Conservation (phyloP, 2,329 filamentous ascomycete genomes). For the Talaromyces marneffei region DNA sequence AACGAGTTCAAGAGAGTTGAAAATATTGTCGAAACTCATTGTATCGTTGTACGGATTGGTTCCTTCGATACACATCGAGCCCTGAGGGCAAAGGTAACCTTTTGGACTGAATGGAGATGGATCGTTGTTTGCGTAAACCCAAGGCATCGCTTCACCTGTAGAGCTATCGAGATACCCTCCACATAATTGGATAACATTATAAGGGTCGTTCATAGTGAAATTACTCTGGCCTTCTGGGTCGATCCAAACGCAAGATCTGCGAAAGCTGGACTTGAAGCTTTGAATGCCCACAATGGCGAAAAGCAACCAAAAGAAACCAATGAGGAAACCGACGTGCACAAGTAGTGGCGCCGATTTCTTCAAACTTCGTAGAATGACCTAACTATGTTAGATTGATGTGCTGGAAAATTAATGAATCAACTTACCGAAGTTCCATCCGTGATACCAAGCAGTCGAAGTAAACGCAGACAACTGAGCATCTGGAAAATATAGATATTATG, state of each 20-base stretch:
- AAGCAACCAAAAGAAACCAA: conserved; percentile 94
- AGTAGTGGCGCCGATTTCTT: conserved; percentile 92
- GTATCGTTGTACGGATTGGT: conserved; percentile 76
- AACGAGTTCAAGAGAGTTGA: conserved; percentile 85
- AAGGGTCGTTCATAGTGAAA: conserved; percentile 43
- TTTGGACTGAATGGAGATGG: conserved; percentile 53
- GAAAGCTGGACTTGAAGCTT: conserved; percentile 82
- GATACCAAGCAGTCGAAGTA: conserved; percentile 80
- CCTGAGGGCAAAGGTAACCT: conserved; percentile 79
- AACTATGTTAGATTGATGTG: conserved; percentile 18
- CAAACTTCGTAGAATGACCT: conserved; percentile 89
- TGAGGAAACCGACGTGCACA: conserved; percentile 86
- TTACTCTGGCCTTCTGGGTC: conserved; percentile 48
- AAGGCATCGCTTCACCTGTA: conserved; percentile 57
- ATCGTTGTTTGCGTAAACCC: conserved; percentile 57
- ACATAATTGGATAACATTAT: conserved; percentile 69
- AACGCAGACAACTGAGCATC: conserved; percentile 93
- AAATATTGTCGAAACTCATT: conserved; percentile 90
- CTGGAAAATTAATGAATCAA: conserved; percentile 13
- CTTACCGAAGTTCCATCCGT: conserved; percentile 87
- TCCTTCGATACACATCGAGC: conserved; percentile 76
- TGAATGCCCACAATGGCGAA: conserved; percentile 97
- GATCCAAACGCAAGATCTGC: conserved; percentile 71
- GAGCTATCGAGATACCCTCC: conserved; percentile 68
- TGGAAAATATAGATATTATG: conserved; percentile 83